A percentile compares a stretch with the other conserved stretches of the same genome.
These are phyloP conservation scores for Colletotrichum magnum DNA, from an alignment of 2,329 filamentous ascomycete genomes.

Conservation along the genomic window DNA sequence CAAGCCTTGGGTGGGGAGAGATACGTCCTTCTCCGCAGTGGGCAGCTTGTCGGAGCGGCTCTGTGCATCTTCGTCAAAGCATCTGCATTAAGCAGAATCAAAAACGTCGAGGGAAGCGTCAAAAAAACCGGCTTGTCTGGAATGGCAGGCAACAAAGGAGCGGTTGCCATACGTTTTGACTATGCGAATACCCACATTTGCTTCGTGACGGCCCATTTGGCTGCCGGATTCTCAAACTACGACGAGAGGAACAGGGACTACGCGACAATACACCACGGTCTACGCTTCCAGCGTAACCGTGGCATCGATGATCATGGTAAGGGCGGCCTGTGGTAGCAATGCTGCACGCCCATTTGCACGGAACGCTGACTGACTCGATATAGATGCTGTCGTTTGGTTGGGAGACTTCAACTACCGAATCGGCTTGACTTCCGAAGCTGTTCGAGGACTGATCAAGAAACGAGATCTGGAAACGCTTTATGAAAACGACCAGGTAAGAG, in stretches of 20 bases:
- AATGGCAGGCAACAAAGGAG: constrained; percentile 98
- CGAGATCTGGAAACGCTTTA: constrained; percentile 84
- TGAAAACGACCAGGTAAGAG: constrained; percentile 85
- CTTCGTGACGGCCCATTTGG: constrained; percentile 96
- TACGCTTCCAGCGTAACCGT: constrained; percentile 92
- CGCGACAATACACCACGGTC: constrained; percentile 85
- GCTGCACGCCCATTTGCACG: neutral
- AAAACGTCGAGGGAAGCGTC: constrained; percentile 95
- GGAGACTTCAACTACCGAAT: constrained; percentile 99
- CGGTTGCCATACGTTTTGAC: constrained; percentile 95
- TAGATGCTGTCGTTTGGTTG: constrained; percentile 88
- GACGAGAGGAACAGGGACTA: constrained; percentile 97
- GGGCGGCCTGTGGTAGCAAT: constrained; percentile 36
- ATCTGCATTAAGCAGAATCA: constrained; percentile 83
- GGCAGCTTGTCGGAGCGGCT: constrained; percentile 94
- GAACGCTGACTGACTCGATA: constrained; percentile 10
- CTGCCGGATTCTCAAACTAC: constrained; percentile 96
- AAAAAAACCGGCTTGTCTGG: constrained; percentile 97
- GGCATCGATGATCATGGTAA: constrained; percentile 90
- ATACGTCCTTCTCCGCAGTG: constrained; percentile 91
- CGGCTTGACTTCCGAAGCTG: constrained; percentile 83
- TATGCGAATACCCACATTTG: constrained; percentile 94
- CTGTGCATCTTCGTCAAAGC: constrained; percentile 91
- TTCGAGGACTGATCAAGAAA: constrained; percentile 79
- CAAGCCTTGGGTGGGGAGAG: constrained; percentile 76